Conservation (phyloP, 495 filamentous ascomycete genomes). For the Lasiosphaeris hirsuta region DNA sequence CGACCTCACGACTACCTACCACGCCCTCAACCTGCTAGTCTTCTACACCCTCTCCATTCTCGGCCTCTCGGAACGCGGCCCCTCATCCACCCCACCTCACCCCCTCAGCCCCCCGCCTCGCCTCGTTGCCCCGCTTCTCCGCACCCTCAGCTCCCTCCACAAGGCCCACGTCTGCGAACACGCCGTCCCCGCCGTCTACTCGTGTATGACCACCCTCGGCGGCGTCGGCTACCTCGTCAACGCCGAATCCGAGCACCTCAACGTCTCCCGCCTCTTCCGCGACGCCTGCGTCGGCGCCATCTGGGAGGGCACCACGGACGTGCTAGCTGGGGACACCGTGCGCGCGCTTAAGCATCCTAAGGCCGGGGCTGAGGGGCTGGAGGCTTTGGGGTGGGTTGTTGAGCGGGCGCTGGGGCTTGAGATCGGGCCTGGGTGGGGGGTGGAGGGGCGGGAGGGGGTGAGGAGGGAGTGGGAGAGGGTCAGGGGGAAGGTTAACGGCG, state of each 20-base stretch:
- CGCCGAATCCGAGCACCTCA: constrained; percentile 54
- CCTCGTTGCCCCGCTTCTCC: constrained; percentile 46
- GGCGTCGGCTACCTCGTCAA: constrained; percentile 75
- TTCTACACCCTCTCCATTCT: constrained; percentile 58
- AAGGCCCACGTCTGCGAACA: constrained; percentile 61
- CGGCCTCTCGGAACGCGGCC: constrained; percentile 23
- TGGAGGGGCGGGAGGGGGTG: neutral
- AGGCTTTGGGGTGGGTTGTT: constrained; percentile 39
- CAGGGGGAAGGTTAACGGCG: constrained; percentile 14
- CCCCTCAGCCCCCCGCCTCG: constrained; percentile 10
- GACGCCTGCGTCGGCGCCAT: constrained; percentile 64
- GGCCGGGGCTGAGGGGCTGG: constrained; percentile 37
- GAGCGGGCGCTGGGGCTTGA: neutral
- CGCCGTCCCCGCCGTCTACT: constrained; percentile 51
- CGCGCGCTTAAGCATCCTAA: constrained; percentile 51
- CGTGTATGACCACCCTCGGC: constrained; percentile 68
- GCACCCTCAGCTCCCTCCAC: constrained; percentile 60
- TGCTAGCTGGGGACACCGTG: constrained; percentile 60
- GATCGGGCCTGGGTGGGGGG: neutral
- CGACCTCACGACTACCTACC: constrained; percentile 43
- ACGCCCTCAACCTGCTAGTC: constrained; percentile 55
- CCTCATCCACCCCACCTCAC: neutral
- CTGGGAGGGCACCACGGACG: constrained; percentile 74
- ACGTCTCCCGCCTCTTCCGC: constrained; percentile 61
- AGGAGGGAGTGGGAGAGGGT: constrained; percentile 24